A percentile compares a stretch with the other conserved stretches of the same genome.
phyloP scores from a whole-genome alignment of 768 basidiomycete genomes.

The Tricholoma sp. region DNA sequence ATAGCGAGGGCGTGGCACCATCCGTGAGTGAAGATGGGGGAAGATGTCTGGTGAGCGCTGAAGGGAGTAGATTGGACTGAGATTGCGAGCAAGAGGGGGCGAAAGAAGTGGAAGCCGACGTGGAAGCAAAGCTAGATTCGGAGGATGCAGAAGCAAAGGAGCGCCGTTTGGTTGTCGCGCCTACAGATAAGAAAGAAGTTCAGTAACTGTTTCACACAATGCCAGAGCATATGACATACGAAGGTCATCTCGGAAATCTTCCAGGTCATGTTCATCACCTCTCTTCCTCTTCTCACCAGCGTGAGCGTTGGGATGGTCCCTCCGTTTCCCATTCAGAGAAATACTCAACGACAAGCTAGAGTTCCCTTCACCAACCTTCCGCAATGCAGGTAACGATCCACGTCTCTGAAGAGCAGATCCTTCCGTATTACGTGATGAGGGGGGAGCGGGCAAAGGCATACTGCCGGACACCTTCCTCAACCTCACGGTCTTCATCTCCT shows the following conservation, averaged over 20 bases:
- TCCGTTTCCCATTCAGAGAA: neutral
- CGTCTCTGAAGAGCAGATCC: neutral
- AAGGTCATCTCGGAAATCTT: conserved; percentile 23
- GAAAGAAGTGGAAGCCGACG: conserved; percentile 15
- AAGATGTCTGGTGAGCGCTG: conserved; percentile 12
- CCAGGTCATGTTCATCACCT: conserved; percentile 17
- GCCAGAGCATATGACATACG: conserved; percentile 24
- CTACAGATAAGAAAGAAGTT: conserved; percentile 8
- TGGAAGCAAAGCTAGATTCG: conserved; percentile 22
- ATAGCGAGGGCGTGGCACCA: conserved; percentile 63
- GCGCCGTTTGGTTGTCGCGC: conserved; percentile 33
- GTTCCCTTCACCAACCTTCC: neutral
- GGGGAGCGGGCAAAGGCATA: neutral
- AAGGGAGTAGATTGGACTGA: conserved; percentile 16
- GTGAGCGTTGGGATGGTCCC: conserved; percentile 2
- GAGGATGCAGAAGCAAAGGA: conserved; percentile 21
- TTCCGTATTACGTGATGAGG: neutral
- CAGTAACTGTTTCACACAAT: neutral
- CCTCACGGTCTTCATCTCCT: conserved; percentile 72
- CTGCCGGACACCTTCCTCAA: conserved; percentile 50
- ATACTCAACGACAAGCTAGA: neutral
- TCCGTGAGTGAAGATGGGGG: conserved; percentile 25
- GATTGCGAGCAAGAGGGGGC: conserved; percentile 16
- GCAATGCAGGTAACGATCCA: conserved; percentile 3
- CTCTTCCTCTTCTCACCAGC: conserved; percentile 34